Base-by-base conservation (phyloP, 768 basidiomycete species). In the Fistulinella prunicolor region DNA sequence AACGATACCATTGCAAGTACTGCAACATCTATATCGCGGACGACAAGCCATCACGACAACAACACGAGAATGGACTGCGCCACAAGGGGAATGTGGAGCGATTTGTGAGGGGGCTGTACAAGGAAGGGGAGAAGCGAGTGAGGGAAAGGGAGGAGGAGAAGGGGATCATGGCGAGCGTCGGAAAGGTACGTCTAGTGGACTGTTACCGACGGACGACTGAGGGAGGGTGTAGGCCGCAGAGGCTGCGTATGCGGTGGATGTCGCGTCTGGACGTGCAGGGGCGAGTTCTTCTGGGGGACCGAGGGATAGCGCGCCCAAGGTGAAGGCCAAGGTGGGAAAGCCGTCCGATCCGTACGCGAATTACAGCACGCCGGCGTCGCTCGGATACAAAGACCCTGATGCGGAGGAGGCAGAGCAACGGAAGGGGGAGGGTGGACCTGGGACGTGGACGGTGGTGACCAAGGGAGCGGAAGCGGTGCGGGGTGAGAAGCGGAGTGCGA, bases 21-120 rank as follows among this genome's bases (percentile, higher is more conserved):
- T 98, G 96, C 73, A 89, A 93, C 42, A 93, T 92, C 54, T 97
- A 86, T 73, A 97, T 99, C 52, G 81, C 93, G 44, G 96, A 99
- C 71, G 95, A 99, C 75, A 91, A 76, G 9, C 88, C 96, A 51
- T 97, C 95, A 1, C 79, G 89, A 43, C 76, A 81, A 55, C 91
- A 91, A 45, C 96, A 99, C 63, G 96, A 98, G 69, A 89, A 81
- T 54, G 96, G 96, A 35, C 71, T 97, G 38, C 81, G 89, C 26
- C 96, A 99, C 73, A 87, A 94, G 62, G 96, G 95, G 38, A 96
- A 89, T 65, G 82, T 87, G 49, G 95, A 99, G 60, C 79, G 94
- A 16, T 96, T 86, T 69, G 87, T 98, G 48, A 77, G 94, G 20
- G 83, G 88, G 32, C 78, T 98, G 36, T 99, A 98, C 80, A 97